These are phyloP conservation scores for Chalaropsis thielavioides DNA, from an alignment of 2,329 filamentous ascomycete genomes.

Conservation along the genomic window DNA sequence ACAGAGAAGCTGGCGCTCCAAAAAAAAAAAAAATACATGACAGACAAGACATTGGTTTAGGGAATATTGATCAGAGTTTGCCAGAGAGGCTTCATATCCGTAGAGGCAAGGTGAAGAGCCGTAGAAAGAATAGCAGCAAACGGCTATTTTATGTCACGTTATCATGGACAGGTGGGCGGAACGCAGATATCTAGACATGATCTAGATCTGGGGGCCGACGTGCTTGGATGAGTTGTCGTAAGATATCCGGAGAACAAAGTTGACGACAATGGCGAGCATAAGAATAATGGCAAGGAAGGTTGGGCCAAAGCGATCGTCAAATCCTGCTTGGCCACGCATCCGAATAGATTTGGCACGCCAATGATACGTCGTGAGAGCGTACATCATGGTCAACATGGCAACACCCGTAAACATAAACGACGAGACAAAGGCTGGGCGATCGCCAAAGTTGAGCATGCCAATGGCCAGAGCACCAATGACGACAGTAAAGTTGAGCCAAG, in stretches of 20 bases:
- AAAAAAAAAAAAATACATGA: not conserved
- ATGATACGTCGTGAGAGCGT: slow-evolving; percentile 88
- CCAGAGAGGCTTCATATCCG: not conserved
- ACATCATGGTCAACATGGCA: slow-evolving; percentile 88
- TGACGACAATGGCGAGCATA: slow-evolving; percentile 80
- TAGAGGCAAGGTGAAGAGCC: not conserved
- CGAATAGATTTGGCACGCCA: slow-evolving; percentile 92
- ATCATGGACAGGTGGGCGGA: not conserved
- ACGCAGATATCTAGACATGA: not conserved
- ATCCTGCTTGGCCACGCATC: slow-evolving; percentile 80
- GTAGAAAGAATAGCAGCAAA: not conserved
- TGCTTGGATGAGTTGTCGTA: slow-evolving; percentile 24
- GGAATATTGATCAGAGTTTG: not conserved
- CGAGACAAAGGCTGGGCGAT: slow-evolving; percentile 83
- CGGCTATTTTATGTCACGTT: not conserved
- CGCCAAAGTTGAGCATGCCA: slow-evolving; percentile 95
- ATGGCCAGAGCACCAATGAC: slow-evolving; percentile 93
- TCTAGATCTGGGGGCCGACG: slow-evolving; percentile 7
- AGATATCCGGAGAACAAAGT: slow-evolving; percentile 71
- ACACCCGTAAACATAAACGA: slow-evolving; percentile 89
- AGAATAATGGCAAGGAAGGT: slow-evolving; percentile 79
- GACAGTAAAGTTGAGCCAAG: slow-evolving; percentile 99
- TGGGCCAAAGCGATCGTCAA: slow-evolving; percentile 90
- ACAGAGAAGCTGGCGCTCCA: not conserved
- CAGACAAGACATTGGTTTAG: not conserved